A percentile compares a stretch with the other conserved stretches of the same genome.
phyloP scores from a whole-genome alignment of 768 basidiomycete genomes.

The Clitopilus hobsonii region DNA sequence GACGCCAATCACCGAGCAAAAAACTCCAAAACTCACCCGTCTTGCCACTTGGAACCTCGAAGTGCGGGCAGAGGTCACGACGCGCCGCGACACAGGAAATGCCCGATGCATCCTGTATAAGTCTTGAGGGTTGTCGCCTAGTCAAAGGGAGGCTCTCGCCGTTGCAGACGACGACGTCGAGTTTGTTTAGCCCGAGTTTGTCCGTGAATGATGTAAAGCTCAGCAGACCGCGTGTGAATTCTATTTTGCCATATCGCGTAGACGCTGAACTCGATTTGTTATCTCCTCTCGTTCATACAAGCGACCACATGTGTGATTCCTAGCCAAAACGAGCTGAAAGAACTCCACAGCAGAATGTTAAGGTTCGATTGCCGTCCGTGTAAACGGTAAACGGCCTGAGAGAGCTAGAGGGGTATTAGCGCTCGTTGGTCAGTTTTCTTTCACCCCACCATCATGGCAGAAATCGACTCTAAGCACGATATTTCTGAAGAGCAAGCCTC shows the following conservation, averaged over 20 bases:
- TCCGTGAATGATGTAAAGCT: constrained; percentile 18
- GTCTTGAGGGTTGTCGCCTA: constrained; percentile 14
- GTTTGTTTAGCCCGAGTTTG: constrained; percentile 29
- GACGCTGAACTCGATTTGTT: background rate
- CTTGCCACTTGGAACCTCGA: constrained; percentile 47
- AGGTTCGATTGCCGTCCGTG: background rate
- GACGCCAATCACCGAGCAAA: constrained; percentile 4
- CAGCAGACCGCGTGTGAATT: background rate
- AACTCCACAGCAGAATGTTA: background rate
- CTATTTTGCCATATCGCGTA: background rate
- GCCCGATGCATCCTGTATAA: constrained; percentile 48
- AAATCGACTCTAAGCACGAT: background rate
- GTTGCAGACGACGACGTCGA: constrained; percentile 13
- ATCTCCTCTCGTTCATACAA: background rate
- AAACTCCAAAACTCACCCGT: constrained; percentile 42
- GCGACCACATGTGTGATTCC: background rate
- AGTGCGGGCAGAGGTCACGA: constrained; percentile 39
- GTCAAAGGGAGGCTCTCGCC: constrained; percentile 5
- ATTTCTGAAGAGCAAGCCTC: background rate
- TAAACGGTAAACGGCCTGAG: background rate
- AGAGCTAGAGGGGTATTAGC: too few species aligned
- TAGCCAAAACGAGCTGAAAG: background rate
- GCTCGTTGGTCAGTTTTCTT: background rate
- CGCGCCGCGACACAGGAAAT: constrained; percentile 51
- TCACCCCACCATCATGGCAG: background rate